Conservation (phyloP, 1,139 yeast genomes). For the Wickerhamomyces sp. region DNA sequence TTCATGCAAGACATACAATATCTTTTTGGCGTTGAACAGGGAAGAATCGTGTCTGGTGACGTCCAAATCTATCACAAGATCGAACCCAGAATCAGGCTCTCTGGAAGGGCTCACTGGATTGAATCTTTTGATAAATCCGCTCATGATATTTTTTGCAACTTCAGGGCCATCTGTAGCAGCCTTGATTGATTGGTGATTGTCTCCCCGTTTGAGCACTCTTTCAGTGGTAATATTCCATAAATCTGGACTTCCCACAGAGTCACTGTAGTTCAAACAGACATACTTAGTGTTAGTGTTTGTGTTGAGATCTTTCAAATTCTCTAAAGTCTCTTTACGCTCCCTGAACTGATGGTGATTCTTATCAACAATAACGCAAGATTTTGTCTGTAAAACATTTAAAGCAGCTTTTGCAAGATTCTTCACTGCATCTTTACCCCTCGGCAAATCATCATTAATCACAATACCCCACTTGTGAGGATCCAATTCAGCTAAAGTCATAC, state of each 20-base stretch:
- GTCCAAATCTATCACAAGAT: constrained; percentile 53
- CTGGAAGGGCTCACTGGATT: constrained; percentile 45
- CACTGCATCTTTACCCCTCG: constrained; percentile 37
- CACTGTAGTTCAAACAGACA: constrained; percentile 68
- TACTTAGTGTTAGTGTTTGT: constrained; percentile 34
- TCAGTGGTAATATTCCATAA: constrained; percentile 49
- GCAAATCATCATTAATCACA: constrained; percentile 80
- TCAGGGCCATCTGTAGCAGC: constrained; percentile 39
- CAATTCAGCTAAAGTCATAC: constrained; percentile 51
- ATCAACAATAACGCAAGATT: constrained; percentile 64
- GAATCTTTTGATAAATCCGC: constrained; percentile 66
- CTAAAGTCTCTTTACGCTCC: constrained; percentile 66
- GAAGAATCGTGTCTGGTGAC: constrained; percentile 43
- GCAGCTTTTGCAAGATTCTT: constrained; percentile 49
- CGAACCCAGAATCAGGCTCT: constrained; percentile 67
- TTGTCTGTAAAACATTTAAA: constrained; percentile 33
- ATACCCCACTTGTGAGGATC: constrained; percentile 62
- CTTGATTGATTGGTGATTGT: constrained; percentile 84
- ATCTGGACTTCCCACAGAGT: constrained; percentile 30
- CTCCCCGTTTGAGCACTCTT: constrained; percentile 70
- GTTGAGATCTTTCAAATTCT: constrained; percentile 39
- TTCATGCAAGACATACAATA: constrained; percentile 36
- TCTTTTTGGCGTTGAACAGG: constrained; percentile 41
- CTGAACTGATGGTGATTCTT: constrained; percentile 72
- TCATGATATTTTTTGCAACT: constrained; percentile 57